Evolutionary conservation across 768 basidiomycete genomes (phyloP).

Genomic region (Phaeotremella skinneri): DNA sequence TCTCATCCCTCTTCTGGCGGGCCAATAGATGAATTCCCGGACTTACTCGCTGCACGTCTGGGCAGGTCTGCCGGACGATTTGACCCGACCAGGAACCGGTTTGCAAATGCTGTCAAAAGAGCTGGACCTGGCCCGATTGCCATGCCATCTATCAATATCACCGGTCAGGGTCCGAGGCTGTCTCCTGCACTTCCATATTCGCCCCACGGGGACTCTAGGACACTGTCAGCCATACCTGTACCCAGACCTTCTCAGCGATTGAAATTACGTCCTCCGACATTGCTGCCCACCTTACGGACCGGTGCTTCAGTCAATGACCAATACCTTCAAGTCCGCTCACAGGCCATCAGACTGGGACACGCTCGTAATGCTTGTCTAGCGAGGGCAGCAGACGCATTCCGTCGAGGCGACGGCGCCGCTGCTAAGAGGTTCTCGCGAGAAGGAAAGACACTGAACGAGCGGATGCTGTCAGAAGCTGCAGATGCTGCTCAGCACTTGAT

Average conservation of each 20-base stretch:
- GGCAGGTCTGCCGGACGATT: conserved; percentile 54
- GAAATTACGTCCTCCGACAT: conserved; percentile 73
- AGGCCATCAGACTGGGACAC: conserved; percentile 86
- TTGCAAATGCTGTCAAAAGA: conserved; percentile 86
- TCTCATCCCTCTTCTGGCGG: conserved; percentile 26
- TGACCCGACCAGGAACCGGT: conserved; percentile 85
- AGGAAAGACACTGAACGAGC: conserved; percentile 86
- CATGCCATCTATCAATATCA: conserved; percentile 20
- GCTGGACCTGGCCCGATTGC: conserved; percentile 35
- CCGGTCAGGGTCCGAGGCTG: conserved; percentile 17
- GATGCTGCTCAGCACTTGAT: conserved; percentile 82
- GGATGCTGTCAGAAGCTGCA: conserved; percentile 82
- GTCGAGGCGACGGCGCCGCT: conserved; percentile 88
- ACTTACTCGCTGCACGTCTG: conserved; percentile 30
- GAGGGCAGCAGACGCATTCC: conserved; percentile 93
- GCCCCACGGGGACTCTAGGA: conserved; percentile 12
- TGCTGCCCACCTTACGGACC: conserved; percentile 85
- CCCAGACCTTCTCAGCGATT: conserved; percentile 71
- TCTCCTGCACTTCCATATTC: conserved; percentile 10
- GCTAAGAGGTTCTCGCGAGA: conserved; percentile 93
- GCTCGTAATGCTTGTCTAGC: conserved; percentile 91
- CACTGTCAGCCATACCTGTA: conserved; percentile 23
- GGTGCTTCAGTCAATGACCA: conserved; percentile 73
- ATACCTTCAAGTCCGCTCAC: conserved; percentile 84
- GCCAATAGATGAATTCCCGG: conserved; percentile 51